Evolutionary conservation across 805 yeast species (phyloP).

Genomic region (Teunomyces atbi): DNA sequence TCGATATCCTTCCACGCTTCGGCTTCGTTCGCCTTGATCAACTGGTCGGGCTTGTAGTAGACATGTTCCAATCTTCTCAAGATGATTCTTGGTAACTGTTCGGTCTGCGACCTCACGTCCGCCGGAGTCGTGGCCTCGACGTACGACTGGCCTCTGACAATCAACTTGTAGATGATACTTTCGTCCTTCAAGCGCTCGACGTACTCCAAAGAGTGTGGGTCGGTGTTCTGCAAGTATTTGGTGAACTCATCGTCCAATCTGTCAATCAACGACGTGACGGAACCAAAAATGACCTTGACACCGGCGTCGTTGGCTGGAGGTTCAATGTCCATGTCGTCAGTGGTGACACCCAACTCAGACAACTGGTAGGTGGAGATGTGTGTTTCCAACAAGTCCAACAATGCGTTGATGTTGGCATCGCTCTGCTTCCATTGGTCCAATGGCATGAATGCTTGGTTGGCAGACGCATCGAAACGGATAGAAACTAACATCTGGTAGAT

Average conservation of each 20-base stretch:
- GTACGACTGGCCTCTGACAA: conserved; percentile 84
- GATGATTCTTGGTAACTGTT: conserved; percentile 69
- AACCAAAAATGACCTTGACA: conserved; percentile 73
- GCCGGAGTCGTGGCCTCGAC: conserved; percentile 62
- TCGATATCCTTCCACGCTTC: conserved; percentile 68
- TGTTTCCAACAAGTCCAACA: conserved; percentile 68
- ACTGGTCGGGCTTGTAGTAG: conserved; percentile 83
- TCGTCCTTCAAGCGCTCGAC: conserved; percentile 89
- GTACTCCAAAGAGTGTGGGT: conserved; percentile 94
- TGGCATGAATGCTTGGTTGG: conserved; percentile 71
- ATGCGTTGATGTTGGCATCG: conserved; percentile 56
- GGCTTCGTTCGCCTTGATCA: conserved; percentile 66
- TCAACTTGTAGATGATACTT: conserved; percentile 65
- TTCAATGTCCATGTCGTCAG: conserved; percentile 74
- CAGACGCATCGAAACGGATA: conserved; percentile 77
- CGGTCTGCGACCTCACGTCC: conserved; percentile 39
- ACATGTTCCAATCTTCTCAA: conserved; percentile 87
- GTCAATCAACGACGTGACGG: conserved; percentile 82
- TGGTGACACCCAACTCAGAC: conserved; percentile 66
- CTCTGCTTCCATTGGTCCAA: conserved; percentile 75
- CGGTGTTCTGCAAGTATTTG: conserved; percentile 80
- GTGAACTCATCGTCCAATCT: conserved; percentile 94
- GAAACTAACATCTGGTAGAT: conserved; percentile 82
- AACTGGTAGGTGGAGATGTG: conserved; percentile 59
- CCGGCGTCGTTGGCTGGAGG: conserved; percentile 59